Evolutionary conservation across 2,329 filamentous ascomycete genomes (phyloP), one percentile per base, ranked within the genome.

Genomic region (Echinosphaeria canescens): DNA sequence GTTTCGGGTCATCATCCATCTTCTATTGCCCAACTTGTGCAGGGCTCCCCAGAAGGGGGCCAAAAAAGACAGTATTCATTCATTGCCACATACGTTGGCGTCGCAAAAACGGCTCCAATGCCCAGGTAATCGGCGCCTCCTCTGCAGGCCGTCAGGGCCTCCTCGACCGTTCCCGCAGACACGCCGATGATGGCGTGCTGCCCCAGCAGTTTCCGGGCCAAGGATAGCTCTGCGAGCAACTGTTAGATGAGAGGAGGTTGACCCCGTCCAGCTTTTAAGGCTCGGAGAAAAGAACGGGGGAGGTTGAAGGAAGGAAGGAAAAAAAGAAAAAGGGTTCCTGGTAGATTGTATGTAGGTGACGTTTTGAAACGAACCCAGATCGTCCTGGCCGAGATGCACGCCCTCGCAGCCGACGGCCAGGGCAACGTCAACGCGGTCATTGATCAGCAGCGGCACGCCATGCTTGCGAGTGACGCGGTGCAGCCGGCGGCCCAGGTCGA

Each of bases 341-440:
- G n/a, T n/a, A 29, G 12, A 12, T 10, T 17, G 20, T 13, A 34
- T 24, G 24, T n/a, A n/a, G n/a, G n/a, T n/a, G n/a, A n/a, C n/a
- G n/a, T n/a, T n/a, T 25, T 34, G 23, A 27, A 15, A n/a, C 14
- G 12, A 47, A 78, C 74, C 59, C 57, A 92, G 73, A 47, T 95
- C 85, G 60, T 93, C 84, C 53, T 95, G 85, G 5, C 88, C 88
- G 26, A 95, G 65, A 46, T 95, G 88, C 7, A 92, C 81, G 24
- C 88, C 88, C 51, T 93, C 85, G 30, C 79, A 88, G 10, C 71
- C 78, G 23, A 84, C 64, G 10, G 81, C 82, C 12, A 81, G 59
- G 7, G 82, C 84, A 15, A 95, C 79, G 44, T 92, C 84, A 5
- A 93, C 65, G 10, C 84, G 70, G 46, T 95, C 88, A 44, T 95